These are phyloP conservation scores for Fraxinus floribunda DNA, from an alignment of 305 asterid species.

Conservation along the genomic window DNA sequence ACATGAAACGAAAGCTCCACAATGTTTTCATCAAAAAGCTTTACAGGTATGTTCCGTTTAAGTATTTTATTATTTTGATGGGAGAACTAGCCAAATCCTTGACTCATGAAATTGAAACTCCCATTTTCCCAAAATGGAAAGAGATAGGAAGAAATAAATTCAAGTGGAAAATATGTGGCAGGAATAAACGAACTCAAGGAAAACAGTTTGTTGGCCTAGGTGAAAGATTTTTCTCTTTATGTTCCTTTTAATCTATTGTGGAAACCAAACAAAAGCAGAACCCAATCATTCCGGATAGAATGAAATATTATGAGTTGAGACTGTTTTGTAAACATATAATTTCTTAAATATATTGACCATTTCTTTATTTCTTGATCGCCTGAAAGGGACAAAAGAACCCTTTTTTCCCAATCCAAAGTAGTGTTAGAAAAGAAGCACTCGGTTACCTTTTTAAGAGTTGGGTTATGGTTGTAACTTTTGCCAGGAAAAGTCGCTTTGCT, in stretches of 20 bases:
- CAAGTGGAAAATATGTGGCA: not conserved
- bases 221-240: not conserved
- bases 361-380: not conserved
- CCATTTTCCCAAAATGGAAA: not conserved
- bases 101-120: not conserved
- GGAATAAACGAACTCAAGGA: not conserved
- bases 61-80: not conserved
- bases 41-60: slow-evolving; percentile 62
- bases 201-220: not conserved
- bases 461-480: not conserved
- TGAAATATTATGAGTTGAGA: not conserved
- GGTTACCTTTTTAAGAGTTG: not conserved
- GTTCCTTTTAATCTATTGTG: not conserved
- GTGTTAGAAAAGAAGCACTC: not conserved
- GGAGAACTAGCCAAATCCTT: not conserved
- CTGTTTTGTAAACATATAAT: not conserved
- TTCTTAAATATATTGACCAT: not conserved
- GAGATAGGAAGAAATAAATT: not conserved
- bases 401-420: not conserved
- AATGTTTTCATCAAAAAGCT: slow-evolving; percentile 84
- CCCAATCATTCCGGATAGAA: not conserved
- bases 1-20: slow-evolving; percentile 91
- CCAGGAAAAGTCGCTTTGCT: not conserved
- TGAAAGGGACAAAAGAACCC: not conserved
- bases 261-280: not conserved